Evolutionary conservation across 495 filamentous ascomycete species (phyloP).

Genomic region (Tuber brumale): DNA sequence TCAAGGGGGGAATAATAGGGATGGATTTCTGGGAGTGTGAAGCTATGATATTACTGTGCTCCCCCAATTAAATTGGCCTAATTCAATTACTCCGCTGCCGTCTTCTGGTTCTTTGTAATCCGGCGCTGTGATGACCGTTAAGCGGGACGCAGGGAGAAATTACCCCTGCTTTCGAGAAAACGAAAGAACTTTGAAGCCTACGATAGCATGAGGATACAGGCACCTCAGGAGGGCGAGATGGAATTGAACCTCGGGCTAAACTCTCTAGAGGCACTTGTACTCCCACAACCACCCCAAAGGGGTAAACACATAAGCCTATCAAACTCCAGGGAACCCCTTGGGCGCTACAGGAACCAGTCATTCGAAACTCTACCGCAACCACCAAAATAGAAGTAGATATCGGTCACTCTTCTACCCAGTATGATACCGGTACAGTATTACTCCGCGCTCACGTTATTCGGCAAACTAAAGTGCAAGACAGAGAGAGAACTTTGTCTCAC

Average conservation of each 20-base stretch:
- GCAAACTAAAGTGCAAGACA: background rate
- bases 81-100: background rate
- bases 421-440: background rate
- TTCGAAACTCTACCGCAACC: background rate
- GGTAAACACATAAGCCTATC: background rate
- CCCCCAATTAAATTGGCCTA: background rate
- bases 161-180: background rate
- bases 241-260: background rate
- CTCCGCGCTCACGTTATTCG: conserved; percentile 4
- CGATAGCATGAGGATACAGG: background rate
- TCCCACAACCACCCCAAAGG: background rate
- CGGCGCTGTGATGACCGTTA: background rate
- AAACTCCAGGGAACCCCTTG: background rate
- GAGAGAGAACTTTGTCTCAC: background rate
- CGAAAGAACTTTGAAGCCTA: background rate
- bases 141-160: background rate
- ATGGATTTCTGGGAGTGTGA: background rate
- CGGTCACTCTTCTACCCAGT: background rate
- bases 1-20: background rate
- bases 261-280: background rate
- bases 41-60: background rate
- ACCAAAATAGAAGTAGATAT: background rate
- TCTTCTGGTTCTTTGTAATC: background rate
- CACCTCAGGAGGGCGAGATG: background rate
- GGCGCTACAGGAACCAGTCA: background rate